Percentiles rank a stretch among this genome's conserved stretches.
Evolutionary conservation across 2,329 filamentous ascomycete species (phyloP).

Genomic region (Pseudovirgaria hyperparasitica): DNA sequence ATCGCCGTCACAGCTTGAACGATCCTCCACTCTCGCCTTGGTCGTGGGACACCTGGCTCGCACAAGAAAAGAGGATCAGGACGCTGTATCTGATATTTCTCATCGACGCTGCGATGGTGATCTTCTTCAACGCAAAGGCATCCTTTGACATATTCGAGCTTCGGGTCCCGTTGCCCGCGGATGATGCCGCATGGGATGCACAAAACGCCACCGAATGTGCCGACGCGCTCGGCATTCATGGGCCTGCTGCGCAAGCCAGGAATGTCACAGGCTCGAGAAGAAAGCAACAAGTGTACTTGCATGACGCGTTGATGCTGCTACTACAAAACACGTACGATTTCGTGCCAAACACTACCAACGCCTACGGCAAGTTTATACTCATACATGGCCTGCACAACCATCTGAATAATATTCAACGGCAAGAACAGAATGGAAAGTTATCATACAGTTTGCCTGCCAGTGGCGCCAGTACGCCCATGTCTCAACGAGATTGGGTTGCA

Average conservation of each 20-base stretch:
- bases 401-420: conserved; percentile 41
- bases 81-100: conserved; percentile 54
- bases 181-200: conserved; percentile 65
- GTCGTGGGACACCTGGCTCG: conserved; percentile 55
- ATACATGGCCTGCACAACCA: conserved; percentile 56
- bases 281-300: conserved; percentile 51
- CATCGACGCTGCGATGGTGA: conserved; percentile 49
- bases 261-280: conserved; percentile 53
- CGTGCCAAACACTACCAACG: conserved; percentile 53
- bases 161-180: conserved; percentile 53
- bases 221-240: conserved; percentile 50
- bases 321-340: conserved; percentile 47
- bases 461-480: conserved; percentile 43
- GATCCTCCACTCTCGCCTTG: conserved; percentile 40
- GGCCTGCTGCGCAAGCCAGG: conserved; percentile 39
- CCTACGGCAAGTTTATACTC: conserved; percentile 62
- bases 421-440: conserved; percentile 19
- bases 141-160: conserved; percentile 53
- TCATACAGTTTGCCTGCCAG: conserved; percentile 23
- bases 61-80: conserved; percentile 56
- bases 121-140: conserved; percentile 59
- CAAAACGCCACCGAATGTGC: conserved; percentile 46
- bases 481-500: conserved; percentile 46
- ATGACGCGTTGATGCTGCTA: conserved; percentile 47
- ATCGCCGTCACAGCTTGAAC: conserved; percentile 37